Conservation (phyloP, 2,329 filamentous ascomycete species). For the Alternaria conjuncta region DNA sequence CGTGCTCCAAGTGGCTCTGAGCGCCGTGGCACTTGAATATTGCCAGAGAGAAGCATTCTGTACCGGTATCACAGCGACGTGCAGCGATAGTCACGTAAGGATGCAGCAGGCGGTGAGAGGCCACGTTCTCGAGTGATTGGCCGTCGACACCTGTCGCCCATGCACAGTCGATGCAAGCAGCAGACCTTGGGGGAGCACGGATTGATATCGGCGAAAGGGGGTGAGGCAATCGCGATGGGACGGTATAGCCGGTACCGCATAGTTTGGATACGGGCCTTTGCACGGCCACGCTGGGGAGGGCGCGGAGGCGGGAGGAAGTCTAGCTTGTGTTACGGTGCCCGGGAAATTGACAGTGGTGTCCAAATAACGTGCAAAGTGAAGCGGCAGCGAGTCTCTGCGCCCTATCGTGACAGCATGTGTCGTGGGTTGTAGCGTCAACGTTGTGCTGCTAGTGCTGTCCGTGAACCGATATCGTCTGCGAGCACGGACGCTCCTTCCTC, state of each 20-base stretch:
- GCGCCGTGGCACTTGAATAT: slow-evolving; percentile 4
- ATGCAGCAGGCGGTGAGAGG: slow-evolving; percentile 37
- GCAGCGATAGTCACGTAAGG: slow-evolving; percentile 20
- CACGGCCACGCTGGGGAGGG: slow-evolving; percentile 4
- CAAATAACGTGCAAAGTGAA: background rate
- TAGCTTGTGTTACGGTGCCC: slow-evolving; percentile 9
- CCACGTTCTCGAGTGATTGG: slow-evolving; percentile 50
- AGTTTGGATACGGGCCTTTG: slow-evolving; percentile 18
- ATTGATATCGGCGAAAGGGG: slow-evolving; percentile 8
- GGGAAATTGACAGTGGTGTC: background rate
- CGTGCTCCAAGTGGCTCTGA: background rate
- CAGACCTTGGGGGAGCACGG: slow-evolving; percentile 18
- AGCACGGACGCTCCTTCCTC: slow-evolving; percentile 18
- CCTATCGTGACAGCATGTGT: slow-evolving; percentile 18
- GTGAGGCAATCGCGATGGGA: slow-evolving; percentile 5
- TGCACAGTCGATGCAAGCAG: slow-evolving; percentile 22
- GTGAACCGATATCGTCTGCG: background rate
- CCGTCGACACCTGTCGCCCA: slow-evolving; percentile 24
- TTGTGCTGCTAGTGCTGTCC: background rate
- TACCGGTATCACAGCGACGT: slow-evolving; percentile 12
- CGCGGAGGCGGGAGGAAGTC: slow-evolving; percentile 14
- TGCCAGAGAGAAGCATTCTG: slow-evolving; percentile 9
- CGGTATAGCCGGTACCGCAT: slow-evolving; percentile 10
- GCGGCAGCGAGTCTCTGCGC: background rate
- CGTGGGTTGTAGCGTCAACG: slow-evolving; percentile 9